phyloP scores from a whole-genome alignment of 2,329 filamentous ascomycete genomes.

The Colletotrichum gigasporum region DNA sequence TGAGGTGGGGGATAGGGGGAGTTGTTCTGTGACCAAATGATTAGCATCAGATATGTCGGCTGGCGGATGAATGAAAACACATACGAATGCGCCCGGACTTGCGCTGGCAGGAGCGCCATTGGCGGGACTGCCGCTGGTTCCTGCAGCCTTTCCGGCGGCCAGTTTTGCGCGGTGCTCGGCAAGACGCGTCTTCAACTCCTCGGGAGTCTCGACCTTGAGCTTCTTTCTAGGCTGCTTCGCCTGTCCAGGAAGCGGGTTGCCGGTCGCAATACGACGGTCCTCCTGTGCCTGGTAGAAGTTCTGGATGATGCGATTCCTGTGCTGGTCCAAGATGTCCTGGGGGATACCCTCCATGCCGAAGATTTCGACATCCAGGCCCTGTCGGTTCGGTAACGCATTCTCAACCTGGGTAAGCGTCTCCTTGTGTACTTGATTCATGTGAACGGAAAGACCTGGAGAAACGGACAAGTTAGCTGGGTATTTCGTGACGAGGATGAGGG shows the following conservation, averaged over 20 bases:
- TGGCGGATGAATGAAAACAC: conserved; percentile 42
- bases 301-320: conserved; percentile 86
- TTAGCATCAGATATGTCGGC: conserved; percentile 33
- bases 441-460: conserved; percentile 82
- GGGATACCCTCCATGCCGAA: conserved; percentile 99
- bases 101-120: conserved; percentile 47
- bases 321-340: conserved; percentile 81
- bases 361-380: conserved; percentile 90
- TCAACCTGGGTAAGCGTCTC: conserved; percentile 88
- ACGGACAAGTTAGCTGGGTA: conserved; percentile 26
- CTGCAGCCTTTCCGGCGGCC: conserved; percentile 65
- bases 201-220: conserved; percentile 76
- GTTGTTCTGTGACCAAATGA: conserved; percentile 38
- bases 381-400: conserved; percentile 88
- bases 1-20: conserved; percentile 50
- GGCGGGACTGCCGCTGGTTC: conserved; percentile 59
- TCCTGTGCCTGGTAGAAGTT: conserved; percentile 88
- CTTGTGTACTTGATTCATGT: conserved; percentile 99
- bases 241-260: conserved; percentile 80
- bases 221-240: conserved; percentile 75
- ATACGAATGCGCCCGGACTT: conserved; percentile 67
- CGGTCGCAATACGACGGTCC: conserved; percentile 82
- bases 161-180: conserved; percentile 79
- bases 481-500: background rate
- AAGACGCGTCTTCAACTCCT: conserved; percentile 82